Percentiles rank a stretch among this genome's conserved stretches.
phyloP scores from a whole-genome alignment of 2,329 filamentous ascomycete species.

The Pseudocercospora macadamiae region DNA sequence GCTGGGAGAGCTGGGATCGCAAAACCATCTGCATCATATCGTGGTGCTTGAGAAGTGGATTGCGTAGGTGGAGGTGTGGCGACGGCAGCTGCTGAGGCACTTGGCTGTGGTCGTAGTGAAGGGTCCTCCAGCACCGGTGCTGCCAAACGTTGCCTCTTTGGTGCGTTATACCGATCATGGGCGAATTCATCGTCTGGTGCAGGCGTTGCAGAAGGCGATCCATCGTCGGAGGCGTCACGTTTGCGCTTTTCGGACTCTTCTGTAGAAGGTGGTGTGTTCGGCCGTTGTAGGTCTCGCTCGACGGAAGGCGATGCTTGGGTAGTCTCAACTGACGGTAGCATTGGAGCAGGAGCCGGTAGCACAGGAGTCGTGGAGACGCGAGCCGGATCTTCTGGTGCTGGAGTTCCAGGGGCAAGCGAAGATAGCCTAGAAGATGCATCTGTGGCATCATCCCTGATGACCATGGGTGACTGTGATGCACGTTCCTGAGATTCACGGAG shows the following conservation, averaged over 20 bases:
- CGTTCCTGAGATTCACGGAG: slow-evolving; percentile 21
- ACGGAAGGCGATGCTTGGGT: neutral
- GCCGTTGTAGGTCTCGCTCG: neutral
- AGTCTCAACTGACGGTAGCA: neutral
- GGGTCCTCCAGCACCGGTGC: neutral
- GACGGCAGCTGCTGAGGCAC: neutral
- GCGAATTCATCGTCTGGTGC: slow-evolving; percentile 8
- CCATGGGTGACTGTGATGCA: slow-evolving; percentile 10
- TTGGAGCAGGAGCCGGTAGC: neutral
- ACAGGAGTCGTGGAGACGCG: neutral
- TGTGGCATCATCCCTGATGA: slow-evolving; percentile 26
- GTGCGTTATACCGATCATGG: slow-evolving; percentile 8
- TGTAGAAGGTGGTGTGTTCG: slow-evolving; percentile 13
- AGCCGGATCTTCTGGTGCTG: slow-evolving; percentile 4
- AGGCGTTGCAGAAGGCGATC: slow-evolving; percentile 8
- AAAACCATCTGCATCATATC: slow-evolving; percentile 47
- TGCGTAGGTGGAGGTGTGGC: neutral
- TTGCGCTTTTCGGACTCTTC: slow-evolving; percentile 23
- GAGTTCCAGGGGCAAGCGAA: slow-evolving; percentile 23
- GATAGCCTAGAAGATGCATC: slow-evolving; percentile 27
- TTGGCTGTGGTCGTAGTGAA: neutral
- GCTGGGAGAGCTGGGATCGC: slow-evolving; percentile 41
- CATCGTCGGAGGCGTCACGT: slow-evolving; percentile 23
- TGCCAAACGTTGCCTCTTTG: slow-evolving; percentile 27
- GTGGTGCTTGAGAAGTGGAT: slow-evolving; percentile 18